Base-by-base conservation (phyloP, 345 rosid genomes). In the Moricandia arvensis region DNA sequence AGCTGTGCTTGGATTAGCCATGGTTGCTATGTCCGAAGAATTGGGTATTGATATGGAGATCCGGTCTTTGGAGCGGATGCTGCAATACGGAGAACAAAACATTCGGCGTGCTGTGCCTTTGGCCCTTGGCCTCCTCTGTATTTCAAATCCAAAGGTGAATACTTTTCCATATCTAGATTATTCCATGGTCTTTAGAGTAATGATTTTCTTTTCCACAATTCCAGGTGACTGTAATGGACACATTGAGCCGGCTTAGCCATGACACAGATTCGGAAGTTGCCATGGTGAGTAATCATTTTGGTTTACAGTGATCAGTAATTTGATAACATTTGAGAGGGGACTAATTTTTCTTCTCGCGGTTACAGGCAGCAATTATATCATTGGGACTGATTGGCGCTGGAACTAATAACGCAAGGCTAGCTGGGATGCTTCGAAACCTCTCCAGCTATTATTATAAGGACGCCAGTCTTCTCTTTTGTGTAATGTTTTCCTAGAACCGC, bases 21-120 rank as follows among this genome's bases (percentile, higher is more conserved):
- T 96, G 97, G 91, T 93, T 24, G 93, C 97, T 63, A 96, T 96
- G 98, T 96, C 96, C 53, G 96, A 96, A 87, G 98, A 96, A 80
- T 70, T 96, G 79, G 98, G 98, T 51, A 78, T 86, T 79, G 99
- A 96, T 75, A 96, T 96, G 97, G 93, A 94, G 77, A 93, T 96
- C 75, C 97, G 96, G 69, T 91, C 99, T 12, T 68, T 96, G 58
- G 98, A 96, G 83, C 93, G 91, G 71, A 88, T 93, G 81, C 81
- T 96, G 74, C 97, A 91, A 81, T 96, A 93, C 55, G 96, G 98
- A 55, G 97, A 96, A 79, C 98, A 93, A 75, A 89, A 89, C 83
- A 96, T 93, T 45, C 89, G 96, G 4, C 87, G 93, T 13, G 96
- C 93, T 62, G 97, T 96, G 83, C 99, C 98, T 11, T 84, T 96